Evolutionary conservation across 176 grass and related monocot species (phyloP).

Genomic region (Oryza glumipatula): DNA sequence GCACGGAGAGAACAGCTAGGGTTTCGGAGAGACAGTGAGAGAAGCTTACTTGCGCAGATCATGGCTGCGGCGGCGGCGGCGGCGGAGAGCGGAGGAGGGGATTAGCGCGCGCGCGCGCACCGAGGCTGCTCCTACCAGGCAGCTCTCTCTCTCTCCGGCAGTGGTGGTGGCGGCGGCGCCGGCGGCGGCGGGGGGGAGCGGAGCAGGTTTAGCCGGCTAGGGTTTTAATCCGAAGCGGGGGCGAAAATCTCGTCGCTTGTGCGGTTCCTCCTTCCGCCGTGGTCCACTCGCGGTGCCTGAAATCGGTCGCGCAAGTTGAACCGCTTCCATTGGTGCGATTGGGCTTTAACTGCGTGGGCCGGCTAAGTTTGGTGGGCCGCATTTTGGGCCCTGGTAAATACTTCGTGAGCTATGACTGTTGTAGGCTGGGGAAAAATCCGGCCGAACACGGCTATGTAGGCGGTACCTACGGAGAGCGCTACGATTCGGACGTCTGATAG

Average conservation of each 20-base stretch:
- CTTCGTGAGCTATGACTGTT: too few relatives aligned
- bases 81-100: neutral
- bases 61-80: slow-evolving; percentile 42
- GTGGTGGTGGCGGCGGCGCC: slow-evolving; percentile 31
- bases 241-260: neutral
- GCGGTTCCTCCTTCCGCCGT: neutral
- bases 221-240: slow-evolving; percentile 57
- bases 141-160: neutral
- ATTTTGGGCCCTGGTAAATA: too few relatives aligned
- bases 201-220: slow-evolving; percentile 40
- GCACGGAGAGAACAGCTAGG: slow-evolving; percentile 27
- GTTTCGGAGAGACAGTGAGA: slow-evolving; percentile 23
- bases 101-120: neutral
- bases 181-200: slow-evolving; percentile 23
- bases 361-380: too few relatives aligned
- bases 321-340: neutral
- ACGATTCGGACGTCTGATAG: too few relatives aligned
- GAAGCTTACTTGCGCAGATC: slow-evolving; percentile 88
- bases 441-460: too few relatives aligned
- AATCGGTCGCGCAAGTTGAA: slow-evolving; percentile 4
- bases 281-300: neutral
- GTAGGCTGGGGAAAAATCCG: too few relatives aligned
- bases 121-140: neutral
- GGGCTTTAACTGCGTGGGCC: neutral
- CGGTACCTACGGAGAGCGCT: too few relatives aligned